Percentiles rank a stretch among this genome's conserved stretches.
phyloP scores from a whole-genome alignment of 2,329 filamentous ascomycete genomes.

The Venturiaceae sp. region DNA sequence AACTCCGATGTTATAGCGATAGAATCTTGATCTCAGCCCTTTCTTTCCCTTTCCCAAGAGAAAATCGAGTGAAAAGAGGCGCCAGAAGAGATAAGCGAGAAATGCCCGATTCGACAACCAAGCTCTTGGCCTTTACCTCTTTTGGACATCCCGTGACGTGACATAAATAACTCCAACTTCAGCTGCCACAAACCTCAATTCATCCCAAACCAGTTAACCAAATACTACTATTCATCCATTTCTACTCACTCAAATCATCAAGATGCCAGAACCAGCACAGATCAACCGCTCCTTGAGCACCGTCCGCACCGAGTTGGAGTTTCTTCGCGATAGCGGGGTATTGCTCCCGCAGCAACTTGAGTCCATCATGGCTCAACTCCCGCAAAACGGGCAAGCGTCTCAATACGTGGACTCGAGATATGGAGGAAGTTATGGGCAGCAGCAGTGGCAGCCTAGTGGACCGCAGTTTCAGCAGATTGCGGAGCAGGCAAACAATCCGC shows the following conservation, averaged over 20 bases:
- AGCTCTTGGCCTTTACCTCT: neutral
- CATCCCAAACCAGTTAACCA: neutral
- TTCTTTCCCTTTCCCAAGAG: no score
- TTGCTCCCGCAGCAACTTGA: constrained; percentile 19
- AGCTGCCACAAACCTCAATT: neutral
- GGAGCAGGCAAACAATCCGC: neutral
- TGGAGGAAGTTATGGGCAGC: neutral
- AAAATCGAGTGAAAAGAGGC: no score
- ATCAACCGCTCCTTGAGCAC: constrained; percentile 10
- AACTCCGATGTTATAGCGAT: no score
- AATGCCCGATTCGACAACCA: neutral
- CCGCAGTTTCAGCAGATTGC: constrained; percentile 1
- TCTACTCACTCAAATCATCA: neutral
- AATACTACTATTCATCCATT: neutral
- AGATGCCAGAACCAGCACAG: constrained; percentile 1
- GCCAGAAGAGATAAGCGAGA: neutral
- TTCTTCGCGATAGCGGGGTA: constrained; percentile 19
- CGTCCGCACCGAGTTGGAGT: constrained; percentile 17
- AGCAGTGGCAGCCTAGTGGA: neutral
- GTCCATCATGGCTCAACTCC: constrained; percentile 23
- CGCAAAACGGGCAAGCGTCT: constrained; percentile 12
- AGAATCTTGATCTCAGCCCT: no score
- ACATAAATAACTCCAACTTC: neutral
- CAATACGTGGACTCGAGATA: neutral
- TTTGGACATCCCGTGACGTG: neutral